Evolutionary conservation across 768 basidiomycete species (phyloP), one percentile per base, ranked within the genome.

Genomic region (Hysterangium stoloniferum): DNA sequence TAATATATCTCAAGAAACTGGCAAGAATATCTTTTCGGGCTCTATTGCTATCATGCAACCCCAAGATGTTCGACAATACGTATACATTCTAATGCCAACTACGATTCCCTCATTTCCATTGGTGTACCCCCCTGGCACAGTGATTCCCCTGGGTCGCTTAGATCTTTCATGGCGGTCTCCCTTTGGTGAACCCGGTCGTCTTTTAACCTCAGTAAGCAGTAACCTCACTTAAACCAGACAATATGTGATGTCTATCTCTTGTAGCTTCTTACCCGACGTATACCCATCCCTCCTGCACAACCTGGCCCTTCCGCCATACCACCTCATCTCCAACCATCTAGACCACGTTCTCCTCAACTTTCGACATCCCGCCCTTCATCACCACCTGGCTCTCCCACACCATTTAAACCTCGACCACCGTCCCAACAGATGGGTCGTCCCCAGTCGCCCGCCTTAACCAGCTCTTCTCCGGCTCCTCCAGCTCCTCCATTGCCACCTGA

Each of bases 151-250:
- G 3, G 92, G 92, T n/a, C 72, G 86, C 52, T 72, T 95, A 20
- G 91, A 96, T 61, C 84, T 97, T 38, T 78, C 80, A 11, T 97
- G 94, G 94, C 70, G 81, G 38, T 90, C 91, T 6, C 77, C 79
- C 3, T 84, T 83, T 56, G 89, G 89, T 7, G 89, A 94, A 67
- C 84, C 84, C 24, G 94, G 93, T 0, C 76, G 90, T 25, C 71
- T 97, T 1, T 69, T 94, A 27, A 95, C 93, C 2, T 93, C 92
- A 7, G 78, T 78, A 59, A 54, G 75, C 59, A 5, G 17, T 43
- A 15, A 13, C 40, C 17, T 56, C 22, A 24, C 35, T 45, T 19
- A 7, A 38, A 24, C 17, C 6, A 29, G 38, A 27, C 3, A 17
- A 9, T n/a, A 9, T 13, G 25, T 28, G 24, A 27, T 33, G 24